Conservation (phyloP, 2,329 filamentous ascomycete species). For the Aspergillus sp. region DNA sequence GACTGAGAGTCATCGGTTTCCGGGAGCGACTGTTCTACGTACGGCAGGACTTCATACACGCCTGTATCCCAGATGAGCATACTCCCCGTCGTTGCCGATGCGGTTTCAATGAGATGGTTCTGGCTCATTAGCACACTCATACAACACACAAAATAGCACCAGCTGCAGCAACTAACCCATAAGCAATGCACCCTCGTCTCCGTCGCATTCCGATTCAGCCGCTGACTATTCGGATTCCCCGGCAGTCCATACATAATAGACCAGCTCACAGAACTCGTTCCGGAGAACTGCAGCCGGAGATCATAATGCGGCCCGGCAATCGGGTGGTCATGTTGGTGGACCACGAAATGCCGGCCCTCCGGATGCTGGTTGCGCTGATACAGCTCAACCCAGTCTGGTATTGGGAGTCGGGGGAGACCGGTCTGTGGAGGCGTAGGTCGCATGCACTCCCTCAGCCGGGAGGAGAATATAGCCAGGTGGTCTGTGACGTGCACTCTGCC, state of each 20-base stretch:
- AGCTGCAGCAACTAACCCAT: conserved; percentile 36
- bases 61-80: conserved; percentile 57
- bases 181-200: conserved; percentile 55
- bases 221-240: conserved; percentile 47
- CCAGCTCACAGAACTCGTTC: conserved; percentile 55
- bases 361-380: conserved; percentile 40
- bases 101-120: conserved; percentile 55
- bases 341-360: conserved; percentile 52
- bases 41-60: conserved; percentile 46
- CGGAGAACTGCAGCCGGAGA: conserved; percentile 59
- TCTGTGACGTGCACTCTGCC: conserved; percentile 40
- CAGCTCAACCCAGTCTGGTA: conserved; percentile 35
- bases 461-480: conserved; percentile 41
- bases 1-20: conserved; percentile 28
- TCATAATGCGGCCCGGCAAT: conserved; percentile 61
- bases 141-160: not conserved
- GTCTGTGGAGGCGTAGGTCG: conserved; percentile 14
- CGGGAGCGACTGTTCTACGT: conserved; percentile 23
- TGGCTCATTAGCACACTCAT: conserved; percentile 14
- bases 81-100: conserved; percentile 45
- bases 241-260: conserved; percentile 56
- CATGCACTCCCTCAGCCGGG: conserved; percentile 26
- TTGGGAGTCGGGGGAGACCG: conserved; percentile 26
- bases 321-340: conserved; percentile 66
- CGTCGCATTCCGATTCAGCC: conserved; percentile 50